Evolutionary conservation across 495 filamentous ascomycete species (phyloP).

Genomic region (Pyrenopolyporus hunteri): DNA sequence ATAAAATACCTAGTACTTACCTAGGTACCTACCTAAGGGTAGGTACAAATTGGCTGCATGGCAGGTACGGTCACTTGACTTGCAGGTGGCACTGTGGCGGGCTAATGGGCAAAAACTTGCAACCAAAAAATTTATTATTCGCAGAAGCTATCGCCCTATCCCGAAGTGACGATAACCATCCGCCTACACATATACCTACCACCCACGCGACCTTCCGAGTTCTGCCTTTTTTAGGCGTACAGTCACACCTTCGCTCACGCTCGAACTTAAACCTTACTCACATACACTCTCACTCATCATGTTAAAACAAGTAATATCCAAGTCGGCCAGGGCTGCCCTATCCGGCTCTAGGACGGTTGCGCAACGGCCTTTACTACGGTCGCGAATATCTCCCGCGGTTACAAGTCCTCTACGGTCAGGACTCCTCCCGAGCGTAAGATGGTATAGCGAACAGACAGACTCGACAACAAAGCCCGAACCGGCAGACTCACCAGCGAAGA

Average conservation of each 20-base stretch:
- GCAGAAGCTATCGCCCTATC: constrained; percentile 16
- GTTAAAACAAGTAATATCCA: constrained; percentile 51
- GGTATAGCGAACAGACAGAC: constrained; percentile 55
- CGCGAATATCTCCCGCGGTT: constrained; percentile 42
- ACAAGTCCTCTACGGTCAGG: constrained; percentile 36
- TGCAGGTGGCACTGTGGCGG: constrained; percentile 7
- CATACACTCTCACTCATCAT: constrained; percentile 36
- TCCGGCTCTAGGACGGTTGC: constrained; percentile 35
- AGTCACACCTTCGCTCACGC: constrained; percentile 2
- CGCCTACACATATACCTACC: not conserved
- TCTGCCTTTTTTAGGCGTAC: not conserved
- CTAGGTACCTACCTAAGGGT: no score
- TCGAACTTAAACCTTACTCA: not conserved
- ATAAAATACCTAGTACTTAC: no score
- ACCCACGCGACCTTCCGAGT: constrained; percentile 31
- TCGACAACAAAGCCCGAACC: constrained; percentile 45
- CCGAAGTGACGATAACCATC: not conserved
- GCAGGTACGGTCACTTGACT: not conserved
- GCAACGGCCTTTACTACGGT: constrained; percentile 39
- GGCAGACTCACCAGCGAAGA: constrained; percentile 44
- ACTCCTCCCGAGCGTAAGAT: constrained; percentile 43
- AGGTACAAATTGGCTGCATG: not conserved
- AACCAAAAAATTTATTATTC: not conserved
- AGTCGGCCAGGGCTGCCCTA: constrained; percentile 46
- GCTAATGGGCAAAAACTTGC: constrained; percentile 5